Evolutionary conservation across 148 eudicot genomes (phyloP).

Genomic region (Rhododendron vialii): DNA sequence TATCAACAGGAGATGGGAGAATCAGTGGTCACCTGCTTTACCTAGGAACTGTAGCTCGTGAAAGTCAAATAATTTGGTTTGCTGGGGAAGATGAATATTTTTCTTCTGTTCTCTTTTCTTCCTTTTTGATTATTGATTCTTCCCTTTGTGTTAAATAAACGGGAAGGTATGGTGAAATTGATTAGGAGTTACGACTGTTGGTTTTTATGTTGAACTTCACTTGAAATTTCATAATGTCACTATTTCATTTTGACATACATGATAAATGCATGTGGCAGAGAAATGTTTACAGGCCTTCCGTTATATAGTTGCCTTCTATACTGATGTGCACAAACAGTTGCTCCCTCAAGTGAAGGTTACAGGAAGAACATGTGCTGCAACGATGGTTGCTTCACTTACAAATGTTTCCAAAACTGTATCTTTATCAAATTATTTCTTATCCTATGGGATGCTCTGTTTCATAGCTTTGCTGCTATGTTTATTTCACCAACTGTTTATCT

Average conservation of each 20-base stretch:
- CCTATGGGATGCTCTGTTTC: not conserved
- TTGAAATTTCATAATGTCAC: not conserved
- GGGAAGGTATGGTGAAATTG: not conserved
- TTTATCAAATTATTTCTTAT: not conserved
- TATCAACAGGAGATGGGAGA: not conserved
- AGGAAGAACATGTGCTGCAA: not conserved
- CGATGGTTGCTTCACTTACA: not conserved
- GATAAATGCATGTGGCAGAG: not conserved
- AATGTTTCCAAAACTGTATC: not conserved
- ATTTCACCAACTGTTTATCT: not conserved
- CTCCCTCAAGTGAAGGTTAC: not conserved
- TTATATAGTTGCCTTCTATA: not conserved
- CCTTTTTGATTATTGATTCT: not conserved
- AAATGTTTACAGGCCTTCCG: not conserved
- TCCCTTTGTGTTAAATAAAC: not conserved
- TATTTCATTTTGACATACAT: not conserved
- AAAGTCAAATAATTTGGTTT: not conserved
- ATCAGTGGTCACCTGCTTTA: not conserved
- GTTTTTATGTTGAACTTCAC: not conserved
- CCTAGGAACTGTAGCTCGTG: not conserved
- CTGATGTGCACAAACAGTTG: not conserved
- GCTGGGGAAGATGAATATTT: not conserved
- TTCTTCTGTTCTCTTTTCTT: not conserved
- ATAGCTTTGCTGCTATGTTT: not conserved
- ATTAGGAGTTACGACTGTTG: not conserved